A percentile compares a stretch with the other conserved stretches of the same genome.
phyloP scores from a whole-genome alignment of 768 basidiomycete species.

The Termitomyces sp. region DNA sequence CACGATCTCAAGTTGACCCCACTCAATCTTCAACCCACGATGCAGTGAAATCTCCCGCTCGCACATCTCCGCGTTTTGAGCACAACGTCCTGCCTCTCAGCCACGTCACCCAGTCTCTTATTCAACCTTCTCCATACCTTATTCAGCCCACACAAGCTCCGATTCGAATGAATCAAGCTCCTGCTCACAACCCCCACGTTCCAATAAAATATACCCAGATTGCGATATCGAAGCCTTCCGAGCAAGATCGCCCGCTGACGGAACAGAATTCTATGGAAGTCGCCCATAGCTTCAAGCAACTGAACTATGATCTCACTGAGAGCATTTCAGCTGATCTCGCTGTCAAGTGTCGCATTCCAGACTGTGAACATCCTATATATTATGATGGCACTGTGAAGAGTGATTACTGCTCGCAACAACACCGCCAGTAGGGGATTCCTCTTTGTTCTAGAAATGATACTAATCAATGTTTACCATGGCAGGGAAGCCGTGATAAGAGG shows the following conservation, averaged over 20 bases:
- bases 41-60: background rate
- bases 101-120: background rate
- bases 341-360: conserved; percentile 42
- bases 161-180: background rate
- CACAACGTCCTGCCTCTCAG: background rate
- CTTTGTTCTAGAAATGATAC: background rate
- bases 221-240: background rate
- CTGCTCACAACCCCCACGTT: background rate
- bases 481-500: conserved; percentile 57
- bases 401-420: conserved; percentile 55
- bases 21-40: background rate
- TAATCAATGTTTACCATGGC: background rate
- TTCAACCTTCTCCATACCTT: background rate
- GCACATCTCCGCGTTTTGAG: background rate
- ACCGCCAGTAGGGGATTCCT: conserved; percentile 51
- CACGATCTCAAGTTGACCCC: background rate
- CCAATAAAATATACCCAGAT: background rate
- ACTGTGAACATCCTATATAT: conserved; percentile 53
- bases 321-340: background rate
- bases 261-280: background rate
- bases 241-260: background rate
- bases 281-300: background rate
- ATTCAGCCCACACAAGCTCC: background rate
- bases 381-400: conserved; percentile 48
- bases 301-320: background rate